A percentile compares a stretch with the other conserved stretches of the same genome.
Evolutionary conservation across 2,329 filamentous ascomycete species (phyloP).

Genomic region (Intubia oerlemansii): DNA sequence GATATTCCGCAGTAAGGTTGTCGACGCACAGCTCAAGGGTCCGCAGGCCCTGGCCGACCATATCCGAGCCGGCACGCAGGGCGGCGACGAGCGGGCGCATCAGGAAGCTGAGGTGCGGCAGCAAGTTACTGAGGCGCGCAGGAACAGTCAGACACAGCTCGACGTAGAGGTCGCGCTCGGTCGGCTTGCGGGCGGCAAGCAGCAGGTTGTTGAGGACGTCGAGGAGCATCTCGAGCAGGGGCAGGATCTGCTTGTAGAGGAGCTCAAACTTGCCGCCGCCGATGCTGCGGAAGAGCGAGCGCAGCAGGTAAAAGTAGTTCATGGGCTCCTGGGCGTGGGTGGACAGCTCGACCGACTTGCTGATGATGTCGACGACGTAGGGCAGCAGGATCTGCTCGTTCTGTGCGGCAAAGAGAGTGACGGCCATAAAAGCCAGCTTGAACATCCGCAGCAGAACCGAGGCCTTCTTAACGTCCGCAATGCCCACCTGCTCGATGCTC

Average conservation of each 20-base stretch:
- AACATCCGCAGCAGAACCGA: conserved; percentile 85
- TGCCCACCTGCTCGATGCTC: conserved; percentile 84
- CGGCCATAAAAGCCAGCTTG: conserved; percentile 98
- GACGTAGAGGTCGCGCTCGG: conserved; percentile 87
- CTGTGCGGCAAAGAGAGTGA: conserved; percentile 81
- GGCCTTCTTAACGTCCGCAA: conserved; percentile 75
- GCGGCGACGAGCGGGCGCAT: conserved; percentile 98
- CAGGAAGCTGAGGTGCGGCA: conserved; percentile 86
- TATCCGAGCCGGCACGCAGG: conserved; percentile 70
- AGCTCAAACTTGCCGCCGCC: conserved; percentile 95
- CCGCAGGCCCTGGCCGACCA: conserved; percentile 82
- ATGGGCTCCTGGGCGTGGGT: conserved; percentile 93
- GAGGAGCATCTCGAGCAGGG: conserved; percentile 87
- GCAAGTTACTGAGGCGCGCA: conserved; percentile 75
- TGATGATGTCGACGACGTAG: conserved; percentile 92
- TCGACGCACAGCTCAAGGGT: conserved; percentile 95
- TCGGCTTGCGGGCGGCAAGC: conserved; percentile 70
- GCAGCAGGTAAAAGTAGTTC: conserved; percentile 89
- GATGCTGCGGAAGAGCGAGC: conserved; percentile 88
- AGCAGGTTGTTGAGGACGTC: conserved; percentile 93
- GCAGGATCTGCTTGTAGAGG: conserved; percentile 93
- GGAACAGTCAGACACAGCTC: conserved; percentile 93
- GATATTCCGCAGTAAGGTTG: conserved; percentile 90
- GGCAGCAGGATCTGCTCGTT: conserved; percentile 92
- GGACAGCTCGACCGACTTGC: conserved; percentile 88